These are phyloP conservation scores for Phylloporus sp. DNA, from an alignment of 768 basidiomycete species.

Conservation along the genomic window DNA sequence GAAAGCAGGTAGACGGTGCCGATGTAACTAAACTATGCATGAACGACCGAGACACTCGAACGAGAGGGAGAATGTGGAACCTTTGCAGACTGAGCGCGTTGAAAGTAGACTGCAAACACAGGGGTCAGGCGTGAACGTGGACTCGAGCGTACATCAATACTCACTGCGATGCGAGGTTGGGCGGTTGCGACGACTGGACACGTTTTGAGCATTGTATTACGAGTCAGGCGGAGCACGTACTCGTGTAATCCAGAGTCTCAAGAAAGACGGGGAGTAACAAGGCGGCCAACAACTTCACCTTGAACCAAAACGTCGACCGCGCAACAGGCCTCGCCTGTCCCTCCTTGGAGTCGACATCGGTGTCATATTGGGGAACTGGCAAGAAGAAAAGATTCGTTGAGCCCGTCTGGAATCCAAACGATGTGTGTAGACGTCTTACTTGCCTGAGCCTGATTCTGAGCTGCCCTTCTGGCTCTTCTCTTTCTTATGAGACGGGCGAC, in stretches of 20 bases:
- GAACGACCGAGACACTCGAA: neutral
- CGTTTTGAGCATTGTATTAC: too few relatives aligned
- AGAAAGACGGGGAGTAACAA: neutral
- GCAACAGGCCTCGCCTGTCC: neutral
- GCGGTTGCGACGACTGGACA: neutral
- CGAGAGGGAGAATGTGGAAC: neutral
- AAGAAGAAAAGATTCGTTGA: neutral
- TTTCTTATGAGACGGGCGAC: slow-evolving; percentile 7
- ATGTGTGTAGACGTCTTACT: neutral
- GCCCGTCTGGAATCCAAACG: too few relatives aligned
- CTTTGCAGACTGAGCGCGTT: neutral
- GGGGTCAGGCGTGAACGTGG: neutral
- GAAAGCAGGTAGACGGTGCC: neutral
- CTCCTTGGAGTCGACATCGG: neutral
- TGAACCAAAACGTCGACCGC: neutral
- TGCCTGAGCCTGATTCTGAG: neutral
- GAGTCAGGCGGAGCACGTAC: neutral
- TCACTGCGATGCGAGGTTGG: neutral
- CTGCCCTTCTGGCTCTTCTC: neutral
- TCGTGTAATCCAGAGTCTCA: neutral
- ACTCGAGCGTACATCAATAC: neutral
- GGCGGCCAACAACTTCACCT: neutral
- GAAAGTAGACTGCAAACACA: neutral
- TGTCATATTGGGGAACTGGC: neutral
- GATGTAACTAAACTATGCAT: neutral